A percentile compares a stretch with the other conserved stretches of the same genome.
These are phyloP conservation scores for Alternaria triticina DNA, from an alignment of 2,329 filamentous ascomycete genomes.

Conservation along the genomic window DNA sequence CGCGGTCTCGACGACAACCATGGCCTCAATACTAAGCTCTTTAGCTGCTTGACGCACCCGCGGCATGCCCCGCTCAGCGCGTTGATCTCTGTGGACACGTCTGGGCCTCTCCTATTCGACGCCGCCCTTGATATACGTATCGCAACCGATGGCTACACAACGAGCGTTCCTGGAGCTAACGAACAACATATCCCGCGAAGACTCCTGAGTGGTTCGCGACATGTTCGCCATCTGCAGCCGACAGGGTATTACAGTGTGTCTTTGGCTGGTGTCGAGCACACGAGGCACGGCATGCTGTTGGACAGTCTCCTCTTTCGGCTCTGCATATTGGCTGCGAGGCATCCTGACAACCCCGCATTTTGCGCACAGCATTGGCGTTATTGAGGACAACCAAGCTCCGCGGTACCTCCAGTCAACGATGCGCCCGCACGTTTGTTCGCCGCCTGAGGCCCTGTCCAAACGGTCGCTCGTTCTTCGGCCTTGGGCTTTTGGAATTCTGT, in stretches of 20 bases:
- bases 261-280: constrained; percentile 25
- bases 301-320: constrained; percentile 18
- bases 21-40: constrained; percentile 28
- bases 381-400: constrained; percentile 35
- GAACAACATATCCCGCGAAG: constrained; percentile 23
- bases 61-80: constrained; percentile 14
- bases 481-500: not conserved
- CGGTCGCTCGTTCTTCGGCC: not conserved
- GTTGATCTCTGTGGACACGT: constrained; percentile 26
- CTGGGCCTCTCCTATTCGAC: constrained; percentile 28
- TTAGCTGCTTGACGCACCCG: constrained; percentile 26
- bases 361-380: constrained; percentile 35
- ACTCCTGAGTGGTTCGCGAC: constrained; percentile 8
- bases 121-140: constrained; percentile 11
- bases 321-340: constrained; percentile 27
- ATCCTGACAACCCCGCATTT: constrained; percentile 46
- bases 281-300: constrained; percentile 30
- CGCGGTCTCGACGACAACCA: constrained; percentile 34
- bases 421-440: constrained; percentile 28
- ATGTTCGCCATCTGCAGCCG: constrained; percentile 12
- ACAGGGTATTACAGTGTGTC: constrained; percentile 23
- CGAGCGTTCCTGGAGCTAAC: constrained; percentile 36
- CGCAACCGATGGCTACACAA: constrained; percentile 17
- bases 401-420: constrained; percentile 31
- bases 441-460: constrained; percentile 12